These are phyloP conservation scores for Phytophthora boehmeriae DNA, from an alignment of 352 stramenopile species.

Conservation along the genomic window DNA sequence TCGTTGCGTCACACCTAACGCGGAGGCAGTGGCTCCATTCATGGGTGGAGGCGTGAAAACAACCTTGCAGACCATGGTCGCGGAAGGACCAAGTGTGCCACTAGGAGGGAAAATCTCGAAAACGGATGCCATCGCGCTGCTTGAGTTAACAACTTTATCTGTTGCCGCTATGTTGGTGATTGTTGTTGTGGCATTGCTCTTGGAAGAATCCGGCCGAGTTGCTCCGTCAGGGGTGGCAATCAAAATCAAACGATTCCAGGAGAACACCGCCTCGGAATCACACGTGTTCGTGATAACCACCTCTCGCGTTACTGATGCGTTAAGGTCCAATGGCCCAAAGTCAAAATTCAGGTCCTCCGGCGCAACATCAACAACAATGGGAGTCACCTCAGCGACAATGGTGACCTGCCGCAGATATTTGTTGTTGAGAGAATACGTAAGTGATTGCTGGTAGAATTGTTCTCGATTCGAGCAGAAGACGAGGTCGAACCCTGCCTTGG, in stretches of 20 bases:
- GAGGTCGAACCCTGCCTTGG: slow-evolving; percentile 91
- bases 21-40: slow-evolving; percentile 2
- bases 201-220: slow-evolving; percentile 56
- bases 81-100: slow-evolving; percentile 40
- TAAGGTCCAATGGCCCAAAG: slow-evolving; percentile 72
- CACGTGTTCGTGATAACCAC: slow-evolving; percentile 91
- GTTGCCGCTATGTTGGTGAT: slow-evolving; percentile 21
- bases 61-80: slow-evolving; percentile 50
- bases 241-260: slow-evolving; percentile 53
- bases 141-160: slow-evolving; percentile 17
- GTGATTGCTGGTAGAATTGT: slow-evolving; percentile 85
- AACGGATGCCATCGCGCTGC: slow-evolving; percentile 16
- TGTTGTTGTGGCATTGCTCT: slow-evolving; percentile 49
- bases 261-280: slow-evolving; percentile 87
- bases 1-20: slow-evolving; percentile 16
- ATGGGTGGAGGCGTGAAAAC: slow-evolving; percentile 56
- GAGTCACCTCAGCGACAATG: slow-evolving; percentile 88
- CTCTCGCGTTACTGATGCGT: slow-evolving; percentile 53
- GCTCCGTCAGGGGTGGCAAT: slow-evolving; percentile 23
- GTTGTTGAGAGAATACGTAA: slow-evolving; percentile 89
- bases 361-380: slow-evolving; percentile 83
- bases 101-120: slow-evolving; percentile 62
- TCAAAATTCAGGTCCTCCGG: slow-evolving; percentile 67
- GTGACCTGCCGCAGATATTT: slow-evolving; percentile 85
- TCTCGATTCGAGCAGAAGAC: slow-evolving; percentile 76